Evolutionary conservation across 306 rosid genomes (phyloP), one percentile per base, ranked within the genome.

Genomic region (Trifolium fragiferum): DNA sequence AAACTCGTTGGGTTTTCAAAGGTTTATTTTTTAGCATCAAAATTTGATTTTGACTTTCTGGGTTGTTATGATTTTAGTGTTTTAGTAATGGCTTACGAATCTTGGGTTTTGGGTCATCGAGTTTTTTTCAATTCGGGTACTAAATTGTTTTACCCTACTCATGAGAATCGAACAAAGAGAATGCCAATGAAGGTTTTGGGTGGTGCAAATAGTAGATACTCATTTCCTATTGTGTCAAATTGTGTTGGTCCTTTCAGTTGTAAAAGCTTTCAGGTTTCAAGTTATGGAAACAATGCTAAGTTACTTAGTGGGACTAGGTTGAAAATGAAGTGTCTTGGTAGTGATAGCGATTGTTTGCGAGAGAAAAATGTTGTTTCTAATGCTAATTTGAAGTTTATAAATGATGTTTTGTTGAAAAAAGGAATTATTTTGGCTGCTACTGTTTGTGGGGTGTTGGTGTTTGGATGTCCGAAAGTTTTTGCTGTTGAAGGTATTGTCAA

Each of bases 391-490:
- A 81, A 80, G 35, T 79, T 84, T 50, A 65, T 87, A 23, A 35
- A 63, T 46, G 88, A 66, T 23, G 66, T 87, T 66, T 77, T 87
- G 75, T 72, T 86, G 62, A 87, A 81, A 86, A 65, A 76, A 38
- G 96, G 98, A 47, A 37, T 89, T 37, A 81, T 92, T 75, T 67
- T 92, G 49, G 90, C 85, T 40, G 97, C 96, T 23, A 68, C 87
- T 71, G 85, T 90, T 72, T 90, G 85, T 71, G 96, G 90, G 76
- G 62, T 89, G 46, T 77, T 91, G 77, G 86, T 84, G 1, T 87
- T 86, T 84, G 93, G 86, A 9, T 85, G 93, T 65, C 82, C 57
- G 18, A 85, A 83, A 38, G 97, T 90, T 44, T 84, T 87, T 7
- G 97, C 99, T 19, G 11, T 44, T 55, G 97, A 95, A 71, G 93